Evolutionary conservation across 148 eudicot species (phyloP).

Genomic region (Cornus controversa): DNA sequence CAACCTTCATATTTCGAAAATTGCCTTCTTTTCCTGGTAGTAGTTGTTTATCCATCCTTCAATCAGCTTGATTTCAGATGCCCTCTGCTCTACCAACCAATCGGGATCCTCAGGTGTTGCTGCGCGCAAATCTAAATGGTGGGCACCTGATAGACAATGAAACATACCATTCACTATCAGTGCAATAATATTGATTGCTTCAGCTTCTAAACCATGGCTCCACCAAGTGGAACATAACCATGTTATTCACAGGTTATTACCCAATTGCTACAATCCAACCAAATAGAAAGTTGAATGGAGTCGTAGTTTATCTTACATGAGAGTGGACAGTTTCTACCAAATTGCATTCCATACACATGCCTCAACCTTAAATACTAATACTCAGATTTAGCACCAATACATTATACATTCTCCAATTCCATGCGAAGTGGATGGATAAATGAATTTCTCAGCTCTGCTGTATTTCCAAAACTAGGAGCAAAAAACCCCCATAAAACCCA

Average conservation of each 20-base stretch:
- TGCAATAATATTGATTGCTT: background rate
- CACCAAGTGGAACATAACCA: background rate
- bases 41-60: slow-evolving; percentile 66
- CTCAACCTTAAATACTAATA: background rate
- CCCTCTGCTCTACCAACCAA: slow-evolving; percentile 80
- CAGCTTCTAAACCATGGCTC: background rate
- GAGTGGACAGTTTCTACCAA: background rate
- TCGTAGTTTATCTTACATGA: too few relatives aligned
- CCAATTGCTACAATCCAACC: background rate
- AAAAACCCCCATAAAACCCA: too few relatives aligned
- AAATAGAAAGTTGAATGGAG: background rate
- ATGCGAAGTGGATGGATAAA: background rate
- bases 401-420: background rate
- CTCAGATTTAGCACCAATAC: background rate
- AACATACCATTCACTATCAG: background rate
- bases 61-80: slow-evolving; percentile 59
- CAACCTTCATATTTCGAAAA: background rate
- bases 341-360: background rate
- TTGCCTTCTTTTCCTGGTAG: slow-evolving; percentile 22
- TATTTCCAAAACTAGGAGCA: too few relatives aligned
- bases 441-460: too few relatives aligned
- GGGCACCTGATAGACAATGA: slow-evolving; percentile 57
- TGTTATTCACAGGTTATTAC: background rate
- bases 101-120: slow-evolving; percentile 71
- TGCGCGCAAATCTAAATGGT: slow-evolving; percentile 86